Evolutionary conservation across 371 early-diverging fungal species (phyloP).

Genomic region (Apophysomyces ossiformis): DNA sequence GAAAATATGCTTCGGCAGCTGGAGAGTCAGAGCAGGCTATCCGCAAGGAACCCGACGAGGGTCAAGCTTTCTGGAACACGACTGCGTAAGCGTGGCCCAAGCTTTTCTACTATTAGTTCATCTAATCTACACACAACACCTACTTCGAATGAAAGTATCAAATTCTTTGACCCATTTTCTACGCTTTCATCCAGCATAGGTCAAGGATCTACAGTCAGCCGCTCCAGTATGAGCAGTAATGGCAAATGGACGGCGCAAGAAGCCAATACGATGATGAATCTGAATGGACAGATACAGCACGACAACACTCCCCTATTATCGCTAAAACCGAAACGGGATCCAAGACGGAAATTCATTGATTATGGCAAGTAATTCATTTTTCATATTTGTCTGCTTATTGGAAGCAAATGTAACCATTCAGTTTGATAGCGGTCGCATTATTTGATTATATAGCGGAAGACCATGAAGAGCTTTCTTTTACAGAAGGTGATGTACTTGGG

Average conservation of each 20-base stretch:
- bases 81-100: not conserved
- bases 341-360: not conserved
- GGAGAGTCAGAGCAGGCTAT: not conserved
- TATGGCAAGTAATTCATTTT: not conserved
- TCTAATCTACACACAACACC: not conserved
- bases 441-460: slow-evolving; percentile 54
- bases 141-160: not conserved
- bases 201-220: not conserved
- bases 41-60: not conserved
- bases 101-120: not conserved
- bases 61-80: not conserved
- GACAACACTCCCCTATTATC: not conserved
- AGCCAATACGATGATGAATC: not conserved
- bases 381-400: not conserved
- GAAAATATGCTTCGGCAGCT: slow-evolving; percentile 13
- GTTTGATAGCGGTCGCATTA: not conserved
- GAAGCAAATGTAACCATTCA: not conserved
- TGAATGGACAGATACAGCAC: not conserved
- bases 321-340: not conserved
- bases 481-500: slow-evolving; percentile 79
- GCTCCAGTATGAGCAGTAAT: not conserved
- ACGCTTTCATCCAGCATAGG: not conserved
- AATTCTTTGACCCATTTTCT: slow-evolving; percentile 2
- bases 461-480: slow-evolving; percentile 79
- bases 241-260: slow-evolving; percentile 5